These are phyloP conservation scores for Cytidiella melzeri DNA, from an alignment of 768 basidiomycete species.

Conservation along the genomic window DNA sequence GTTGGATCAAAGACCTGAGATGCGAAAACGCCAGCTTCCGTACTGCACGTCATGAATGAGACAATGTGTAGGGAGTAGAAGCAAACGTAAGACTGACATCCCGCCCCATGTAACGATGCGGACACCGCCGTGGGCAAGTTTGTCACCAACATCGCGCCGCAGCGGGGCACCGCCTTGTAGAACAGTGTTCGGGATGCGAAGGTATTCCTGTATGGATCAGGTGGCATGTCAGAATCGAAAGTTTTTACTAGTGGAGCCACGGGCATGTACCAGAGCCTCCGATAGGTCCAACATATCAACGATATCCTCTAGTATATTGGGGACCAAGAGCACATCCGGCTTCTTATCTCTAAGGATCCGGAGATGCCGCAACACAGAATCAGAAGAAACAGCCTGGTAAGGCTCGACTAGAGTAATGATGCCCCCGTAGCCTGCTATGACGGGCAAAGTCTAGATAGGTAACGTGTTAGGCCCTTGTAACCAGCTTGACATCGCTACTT, in stretches of 20 bases:
- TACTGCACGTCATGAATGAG: constrained; percentile 10
- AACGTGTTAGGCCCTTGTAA: background rate
- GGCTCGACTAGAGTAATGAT: background rate
- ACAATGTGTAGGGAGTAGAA: background rate
- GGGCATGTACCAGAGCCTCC: background rate
- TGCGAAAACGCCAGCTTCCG: constrained; percentile 16
- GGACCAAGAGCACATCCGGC: constrained; percentile 10
- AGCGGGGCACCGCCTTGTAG: constrained; percentile 16
- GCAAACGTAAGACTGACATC: constrained; percentile 4
- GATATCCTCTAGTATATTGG: constrained; percentile 18
- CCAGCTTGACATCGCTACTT: constrained; percentile 3
- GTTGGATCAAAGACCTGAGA: background rate
- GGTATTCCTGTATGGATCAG: constrained; percentile 1
- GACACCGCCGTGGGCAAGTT: constrained; percentile 5
- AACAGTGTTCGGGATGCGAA: constrained; percentile 8
- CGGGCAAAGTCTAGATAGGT: background rate
- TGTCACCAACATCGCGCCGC: constrained; percentile 8
- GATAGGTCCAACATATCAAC: constrained; percentile 3
- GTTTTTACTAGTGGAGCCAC: too few species aligned
- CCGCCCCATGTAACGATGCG: constrained; percentile 8
- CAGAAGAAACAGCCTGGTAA: constrained; percentile 11
- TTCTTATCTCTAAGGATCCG: constrained; percentile 5
- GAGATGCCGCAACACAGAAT: constrained; percentile 14
- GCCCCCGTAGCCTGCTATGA: background rate
- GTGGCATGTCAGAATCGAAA: too few species aligned